Base-by-base conservation (phyloP, 768 basidiomycete genomes). In the Termitomyces sp. region DNA sequence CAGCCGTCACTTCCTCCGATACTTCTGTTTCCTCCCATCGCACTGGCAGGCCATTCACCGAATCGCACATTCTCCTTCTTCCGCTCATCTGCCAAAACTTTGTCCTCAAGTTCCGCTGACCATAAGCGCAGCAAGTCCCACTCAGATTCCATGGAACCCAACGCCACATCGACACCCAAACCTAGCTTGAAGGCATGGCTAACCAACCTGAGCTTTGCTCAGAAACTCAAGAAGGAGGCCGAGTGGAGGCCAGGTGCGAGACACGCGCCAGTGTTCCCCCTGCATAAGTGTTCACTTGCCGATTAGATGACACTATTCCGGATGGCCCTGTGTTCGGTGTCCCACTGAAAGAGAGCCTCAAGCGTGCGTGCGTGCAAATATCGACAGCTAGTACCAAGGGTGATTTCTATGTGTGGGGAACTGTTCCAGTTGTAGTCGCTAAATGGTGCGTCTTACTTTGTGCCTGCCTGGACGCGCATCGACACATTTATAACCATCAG, bases 391-490 rank as follows among this genome's bases (percentile, higher is more conserved):
- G 89, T 58, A 79, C 88, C 12, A 84, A 84, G 59, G 93, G 93
- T 8, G 86, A 91, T 62, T 79, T 93, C 18, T 92, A 91, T 69
- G 89, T 94, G 5, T 95, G 92, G 89, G 94, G 95, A 1, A 91
- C 90, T 69, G 92, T 99, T 49, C 96, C 96, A 9, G 93, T 98
- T 42, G 95, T 98, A 53, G 96, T 99, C 42, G 96, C 96, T 46
- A 98, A 97, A 75, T 98, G 94, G 93, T 93, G 65, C 67, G 87
- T 64, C 36, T 77, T 74, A 53, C 47, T 61, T 7, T 46, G 47
- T 10, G 34, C 32, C n/a, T 42, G 27, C 62, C 47, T 60, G 45
- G 52, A 42, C 33, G 39, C 37, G 30, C 33, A 53, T 58, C 14
- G 22, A 52, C n/a, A 46, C n/a, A 18, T 10, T 39, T 52, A 24